These are phyloP conservation scores for Metschnikowia henanensis DNA, from an alignment of 805 yeast species.

Conservation along the genomic window DNA sequence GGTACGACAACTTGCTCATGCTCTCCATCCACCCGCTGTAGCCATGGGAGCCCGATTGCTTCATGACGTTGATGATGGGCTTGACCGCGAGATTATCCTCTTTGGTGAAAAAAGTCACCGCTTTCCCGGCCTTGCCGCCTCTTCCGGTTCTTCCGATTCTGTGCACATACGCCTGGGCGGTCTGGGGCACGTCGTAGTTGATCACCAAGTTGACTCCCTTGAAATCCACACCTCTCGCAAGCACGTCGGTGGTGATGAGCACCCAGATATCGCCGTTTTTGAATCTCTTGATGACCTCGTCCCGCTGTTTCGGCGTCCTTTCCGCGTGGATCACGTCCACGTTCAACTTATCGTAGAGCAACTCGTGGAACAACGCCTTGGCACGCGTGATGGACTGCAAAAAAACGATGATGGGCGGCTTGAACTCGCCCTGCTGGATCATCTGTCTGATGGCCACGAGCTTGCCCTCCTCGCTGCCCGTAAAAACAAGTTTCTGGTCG, in stretches of 20 bases:
- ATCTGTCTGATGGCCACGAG: constrained; percentile 86
- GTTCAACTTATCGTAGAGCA: constrained; percentile 85
- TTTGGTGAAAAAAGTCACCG: constrained; percentile 91
- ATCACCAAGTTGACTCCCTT: constrained; percentile 93
- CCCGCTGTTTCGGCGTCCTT: constrained; percentile 85
- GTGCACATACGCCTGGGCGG: constrained; percentile 94
- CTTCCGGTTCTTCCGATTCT: constrained; percentile 99
- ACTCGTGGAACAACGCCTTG: constrained; percentile 90
- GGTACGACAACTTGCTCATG: constrained; percentile 61
- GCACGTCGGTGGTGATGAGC: constrained; percentile 91
- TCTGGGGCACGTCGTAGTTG: constrained; percentile 94
- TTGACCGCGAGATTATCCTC: constrained; percentile 77
- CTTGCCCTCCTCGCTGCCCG: constrained; percentile 97
- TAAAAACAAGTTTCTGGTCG: constrained; percentile 78
- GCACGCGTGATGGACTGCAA: constrained; percentile 92
- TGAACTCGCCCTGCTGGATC: constrained; percentile 79
- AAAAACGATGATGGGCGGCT: constrained; percentile 91
- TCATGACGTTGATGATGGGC: constrained; percentile 92
- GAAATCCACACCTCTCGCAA: constrained; percentile 96
- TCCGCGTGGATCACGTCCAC: constrained; percentile 97
- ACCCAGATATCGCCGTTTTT: constrained; percentile 94
- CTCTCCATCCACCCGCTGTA: constrained; percentile 82
- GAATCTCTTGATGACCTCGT: constrained; percentile 78
- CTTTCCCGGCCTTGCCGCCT: constrained; percentile 83
- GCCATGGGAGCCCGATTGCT: constrained; percentile 77